Evolutionary conservation across 352 stramenopile genomes (phyloP).

Genomic region (Phytophthora multivora): DNA sequence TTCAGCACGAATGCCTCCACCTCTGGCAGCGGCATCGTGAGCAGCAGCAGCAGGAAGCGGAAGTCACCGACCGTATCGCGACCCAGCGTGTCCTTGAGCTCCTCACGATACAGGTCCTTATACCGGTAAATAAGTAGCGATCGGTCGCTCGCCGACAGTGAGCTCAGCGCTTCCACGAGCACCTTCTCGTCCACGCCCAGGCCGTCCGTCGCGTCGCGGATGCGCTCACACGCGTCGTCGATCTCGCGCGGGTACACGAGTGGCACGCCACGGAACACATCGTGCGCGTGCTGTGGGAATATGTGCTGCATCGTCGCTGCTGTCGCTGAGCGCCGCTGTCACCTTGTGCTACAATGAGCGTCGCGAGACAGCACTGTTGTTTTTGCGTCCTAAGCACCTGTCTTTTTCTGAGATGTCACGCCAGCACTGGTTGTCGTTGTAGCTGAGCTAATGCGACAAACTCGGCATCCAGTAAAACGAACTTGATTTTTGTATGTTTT

Average conservation of each 20-base stretch:
- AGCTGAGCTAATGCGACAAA: too few species aligned
- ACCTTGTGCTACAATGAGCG: neutral
- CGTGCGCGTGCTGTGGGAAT: conserved; percentile 44
- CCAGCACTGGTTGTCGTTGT: too few species aligned
- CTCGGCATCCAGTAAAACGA: neutral
- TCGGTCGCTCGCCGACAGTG: conserved; percentile 52
- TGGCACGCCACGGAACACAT: conserved; percentile 38
- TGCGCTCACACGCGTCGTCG: conserved; percentile 56
- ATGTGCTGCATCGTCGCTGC: conserved; percentile 38
- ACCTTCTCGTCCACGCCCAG: conserved; percentile 72
- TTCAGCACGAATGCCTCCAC: conserved; percentile 72
- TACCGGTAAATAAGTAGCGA: conserved; percentile 70
- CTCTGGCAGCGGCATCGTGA: conserved; percentile 66
- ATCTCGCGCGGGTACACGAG: conserved; percentile 51
- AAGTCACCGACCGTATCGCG: conserved; percentile 74
- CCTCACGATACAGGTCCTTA: conserved; percentile 62
- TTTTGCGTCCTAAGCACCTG: too few species aligned
- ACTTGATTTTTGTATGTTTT: conserved; percentile 4
- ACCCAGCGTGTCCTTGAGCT: conserved; percentile 67
- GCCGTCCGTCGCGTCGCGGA: conserved; percentile 67
- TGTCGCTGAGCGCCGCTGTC: neutral
- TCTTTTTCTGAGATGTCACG: too few species aligned
- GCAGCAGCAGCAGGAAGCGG: conserved; percentile 65
- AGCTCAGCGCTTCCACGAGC: conserved; percentile 55
- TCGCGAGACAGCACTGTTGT: neutral